phyloP scores from a whole-genome alignment of 148 eudicot genomes.

The Nyssa sinensis region DNA sequence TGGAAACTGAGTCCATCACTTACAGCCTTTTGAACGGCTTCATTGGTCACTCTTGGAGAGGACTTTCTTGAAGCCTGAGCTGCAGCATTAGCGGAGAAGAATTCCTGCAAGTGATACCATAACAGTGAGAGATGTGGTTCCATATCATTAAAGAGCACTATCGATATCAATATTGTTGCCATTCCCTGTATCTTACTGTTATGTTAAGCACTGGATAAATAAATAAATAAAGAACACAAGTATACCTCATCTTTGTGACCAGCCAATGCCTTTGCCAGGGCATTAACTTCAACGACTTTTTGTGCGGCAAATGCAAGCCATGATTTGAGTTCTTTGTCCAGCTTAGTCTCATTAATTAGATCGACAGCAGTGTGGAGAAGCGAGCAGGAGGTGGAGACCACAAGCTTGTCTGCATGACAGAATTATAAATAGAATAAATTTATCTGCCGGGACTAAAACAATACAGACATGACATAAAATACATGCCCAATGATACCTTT shows the following conservation, averaged over 20 bases:
- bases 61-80: conserved; percentile 37
- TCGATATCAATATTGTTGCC: neutral
- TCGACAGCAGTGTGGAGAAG: conserved; percentile 40
- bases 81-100: conserved; percentile 36
- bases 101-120: conserved; percentile 16
- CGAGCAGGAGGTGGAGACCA: conserved; percentile 34
- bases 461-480: neutral
- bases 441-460: neutral
- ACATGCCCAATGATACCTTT: conserved; percentile 21
- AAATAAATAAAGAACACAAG: neutral
- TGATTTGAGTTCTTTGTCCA: conserved; percentile 31
- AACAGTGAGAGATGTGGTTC: neutral
- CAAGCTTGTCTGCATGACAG: conserved; percentile 31
- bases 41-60: conserved; percentile 37
- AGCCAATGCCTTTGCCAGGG: conserved; percentile 30
- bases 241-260: conserved; percentile 33
- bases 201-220: neutral
- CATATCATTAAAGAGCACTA: neutral
- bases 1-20: conserved; percentile 13
- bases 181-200: too few species aligned
- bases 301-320: conserved; percentile 43
- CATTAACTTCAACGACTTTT: conserved; percentile 35
- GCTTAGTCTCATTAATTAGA: conserved; percentile 31
- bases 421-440: neutral
- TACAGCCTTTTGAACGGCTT: conserved; percentile 38